Percentiles rank a stretch among this genome's conserved stretches.
Evolutionary conservation across 352 stramenopile genomes (phyloP).

Genomic region (Thraustochytrium sp.): DNA sequence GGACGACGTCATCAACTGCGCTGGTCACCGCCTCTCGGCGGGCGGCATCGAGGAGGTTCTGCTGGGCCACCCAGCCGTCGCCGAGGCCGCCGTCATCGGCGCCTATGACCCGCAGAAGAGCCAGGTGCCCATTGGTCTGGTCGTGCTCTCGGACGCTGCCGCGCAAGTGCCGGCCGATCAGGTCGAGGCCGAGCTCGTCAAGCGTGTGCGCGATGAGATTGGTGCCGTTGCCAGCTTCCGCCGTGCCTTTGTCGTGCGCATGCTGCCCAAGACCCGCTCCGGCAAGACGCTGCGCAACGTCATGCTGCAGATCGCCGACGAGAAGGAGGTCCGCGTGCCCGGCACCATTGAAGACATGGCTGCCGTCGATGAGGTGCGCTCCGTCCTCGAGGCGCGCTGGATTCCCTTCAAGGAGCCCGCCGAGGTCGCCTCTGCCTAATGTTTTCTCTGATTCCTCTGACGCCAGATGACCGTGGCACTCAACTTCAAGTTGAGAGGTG

Average conservation of each 20-base stretch:
- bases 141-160: conserved; percentile 50
- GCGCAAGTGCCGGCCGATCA: conserved; percentile 20
- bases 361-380: not conserved
- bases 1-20: conserved; percentile 82
- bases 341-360: conserved; percentile 52
- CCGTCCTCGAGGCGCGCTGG: not conserved
- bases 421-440: too few relatives aligned
- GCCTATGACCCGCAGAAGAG: conserved; percentile 57
- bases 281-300: conserved; percentile 58
- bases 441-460: not conserved
- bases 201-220: conserved; percentile 53
- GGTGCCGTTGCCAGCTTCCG: conserved; percentile 57
- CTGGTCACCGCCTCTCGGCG: conserved; percentile 73
- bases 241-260: conserved; percentile 50
- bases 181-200: conserved; percentile 53
- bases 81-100: conserved; percentile 71
- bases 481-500: not conserved
- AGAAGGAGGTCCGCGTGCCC: conserved; percentile 51
- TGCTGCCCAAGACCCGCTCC: conserved; percentile 58
- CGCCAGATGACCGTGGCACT: not conserved
- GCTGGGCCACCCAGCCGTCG: conserved; percentile 67
- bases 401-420: conserved; percentile 1
- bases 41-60: conserved; percentile 80
- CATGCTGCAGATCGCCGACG: conserved; percentile 59
- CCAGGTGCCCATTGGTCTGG: conserved; percentile 56